phyloP scores from a whole-genome alignment of 73 alveolate genomes.

The Effrenium voratum region DNA sequence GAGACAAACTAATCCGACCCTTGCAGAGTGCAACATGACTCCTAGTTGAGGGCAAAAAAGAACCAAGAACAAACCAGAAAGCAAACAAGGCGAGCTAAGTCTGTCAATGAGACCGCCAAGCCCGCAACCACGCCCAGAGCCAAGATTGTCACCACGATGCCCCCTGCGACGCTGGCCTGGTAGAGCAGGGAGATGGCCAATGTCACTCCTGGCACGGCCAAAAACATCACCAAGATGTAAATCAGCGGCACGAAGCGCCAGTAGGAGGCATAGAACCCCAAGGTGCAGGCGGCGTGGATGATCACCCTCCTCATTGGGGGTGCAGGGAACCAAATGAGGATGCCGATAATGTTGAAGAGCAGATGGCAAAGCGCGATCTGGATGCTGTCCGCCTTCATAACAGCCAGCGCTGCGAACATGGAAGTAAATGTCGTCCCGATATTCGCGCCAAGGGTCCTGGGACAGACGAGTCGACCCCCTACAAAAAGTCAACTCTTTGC shows the following conservation, averaged over 20 bases:
- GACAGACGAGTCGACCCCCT: no score
- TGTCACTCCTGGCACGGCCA: no score
- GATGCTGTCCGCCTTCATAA: background rate
- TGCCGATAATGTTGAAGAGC: slow-evolving; percentile 42
- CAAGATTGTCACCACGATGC: slow-evolving; percentile 45
- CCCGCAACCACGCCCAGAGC: background rate
- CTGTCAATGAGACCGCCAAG: no score
- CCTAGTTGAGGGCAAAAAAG: no score
- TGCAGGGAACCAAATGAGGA: slow-evolving; percentile 19
- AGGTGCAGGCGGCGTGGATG: slow-evolving; percentile 37
- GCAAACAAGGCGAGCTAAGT: no score
- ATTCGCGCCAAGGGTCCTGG: slow-evolving; percentile 60
- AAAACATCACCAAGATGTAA: slow-evolving; percentile 50
- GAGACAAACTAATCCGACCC: no score
- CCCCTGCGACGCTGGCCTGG: slow-evolving; percentile 37
- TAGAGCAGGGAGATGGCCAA: slow-evolving; percentile 62
- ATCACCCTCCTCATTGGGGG: slow-evolving; percentile 12
- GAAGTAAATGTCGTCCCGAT: slow-evolving; percentile 42
- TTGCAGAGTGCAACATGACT: no score
- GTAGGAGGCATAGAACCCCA: slow-evolving; percentile 33
- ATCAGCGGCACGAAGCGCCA: slow-evolving; percentile 39
- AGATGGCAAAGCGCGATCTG: slow-evolving; percentile 39
- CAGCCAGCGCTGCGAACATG: background rate
- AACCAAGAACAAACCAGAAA: no score
- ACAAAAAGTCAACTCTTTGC: no score